Conservation (phyloP, 2,329 filamentous ascomycete genomes). For the Fusarium buxicola region DNA sequence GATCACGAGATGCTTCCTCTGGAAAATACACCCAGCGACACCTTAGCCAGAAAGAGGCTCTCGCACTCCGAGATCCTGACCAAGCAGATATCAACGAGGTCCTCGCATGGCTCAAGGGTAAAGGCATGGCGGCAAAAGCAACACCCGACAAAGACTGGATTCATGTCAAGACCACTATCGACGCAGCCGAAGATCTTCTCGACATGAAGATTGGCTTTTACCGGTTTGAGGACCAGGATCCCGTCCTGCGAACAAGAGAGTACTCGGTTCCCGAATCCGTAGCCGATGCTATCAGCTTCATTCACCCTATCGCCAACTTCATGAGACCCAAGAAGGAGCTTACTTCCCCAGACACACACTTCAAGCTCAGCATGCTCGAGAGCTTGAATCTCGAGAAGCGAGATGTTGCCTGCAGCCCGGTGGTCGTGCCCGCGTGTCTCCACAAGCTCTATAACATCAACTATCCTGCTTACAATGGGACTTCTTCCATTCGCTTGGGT, state of each 20-base stretch:
- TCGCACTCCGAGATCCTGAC: slow-evolving; percentile 51
- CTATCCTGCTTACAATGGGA: slow-evolving; percentile 46
- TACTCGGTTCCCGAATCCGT: slow-evolving; percentile 59
- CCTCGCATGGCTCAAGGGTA: slow-evolving; percentile 55
- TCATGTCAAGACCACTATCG: slow-evolving; percentile 55
- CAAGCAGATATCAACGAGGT: slow-evolving; percentile 52
- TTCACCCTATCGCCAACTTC: slow-evolving; percentile 63
- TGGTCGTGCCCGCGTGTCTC: slow-evolving; percentile 56
- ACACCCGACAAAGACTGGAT: slow-evolving; percentile 56
- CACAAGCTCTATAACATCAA: slow-evolving; percentile 60
- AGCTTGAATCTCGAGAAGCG: slow-evolving; percentile 33
- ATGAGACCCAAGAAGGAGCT: slow-evolving; percentile 55
- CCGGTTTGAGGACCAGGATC: slow-evolving; percentile 51
- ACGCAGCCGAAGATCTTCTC: slow-evolving; percentile 55
- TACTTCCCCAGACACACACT: slow-evolving; percentile 29
- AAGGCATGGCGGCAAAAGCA: slow-evolving; percentile 50
- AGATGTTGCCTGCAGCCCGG: slow-evolving; percentile 47
- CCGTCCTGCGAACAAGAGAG: slow-evolving; percentile 57
- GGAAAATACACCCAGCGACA: slow-evolving; percentile 39
- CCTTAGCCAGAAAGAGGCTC: slow-evolving; percentile 53
- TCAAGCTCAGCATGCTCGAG: slow-evolving; percentile 16
- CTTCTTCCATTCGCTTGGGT: slow-evolving; percentile 55
- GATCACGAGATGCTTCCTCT: slow-evolving; percentile 21
- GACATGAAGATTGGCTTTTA: slow-evolving; percentile 56
- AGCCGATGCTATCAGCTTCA: slow-evolving; percentile 55